Base-by-base conservation (phyloP, 2,329 filamentous ascomycete species). In the Orbilia oligospora region DNA sequence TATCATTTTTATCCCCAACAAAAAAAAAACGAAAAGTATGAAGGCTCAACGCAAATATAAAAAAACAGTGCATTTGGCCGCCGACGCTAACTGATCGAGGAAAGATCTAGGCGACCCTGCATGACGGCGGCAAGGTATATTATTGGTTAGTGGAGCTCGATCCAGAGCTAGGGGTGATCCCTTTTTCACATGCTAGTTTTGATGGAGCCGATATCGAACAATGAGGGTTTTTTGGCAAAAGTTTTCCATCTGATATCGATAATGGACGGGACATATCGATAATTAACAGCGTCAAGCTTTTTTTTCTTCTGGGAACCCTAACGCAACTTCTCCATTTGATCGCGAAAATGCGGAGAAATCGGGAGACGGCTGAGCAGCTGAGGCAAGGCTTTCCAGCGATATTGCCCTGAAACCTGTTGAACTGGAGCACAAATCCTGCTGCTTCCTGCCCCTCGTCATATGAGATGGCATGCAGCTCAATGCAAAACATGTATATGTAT, bases 51-150 rank as follows among this genome's bases (percentile, higher is more conserved):
- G 51, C 70, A 73, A 72, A 58, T 56, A 38, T 24, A 9, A 33
- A 61, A n/a, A 38, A 33, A 64, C 46, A 46, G 22, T 64, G 56
- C 55, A 30, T 70, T 48, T 56, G 56, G 73, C n/a, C 16, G 44
- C 38, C 22, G 55, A 70, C 72, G 71, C 61, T 67, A 71, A 65
- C 73, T 71, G 38, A 67, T 63, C 58, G 61, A 61, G 67, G 73
- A 71, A 77, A 77, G 58, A 66, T 77, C 66, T 58, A 55, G 67
- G 61, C 66, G 66, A 46, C 73, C 73, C 73, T 77, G 73, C 73
- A 77, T 77, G 51, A 67, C 27, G 27, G 38, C 72, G 66, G 67
- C 58, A 67, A 51, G 66, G 48, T n/a, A 51, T 66, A 16, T 71
- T 27, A 76, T 76, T 76, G 72, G 72, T 22, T 14, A 20, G 4